Conservation (phyloP, 2,329 filamentous ascomycete genomes). For the Aspergillus thermomutatus region DNA sequence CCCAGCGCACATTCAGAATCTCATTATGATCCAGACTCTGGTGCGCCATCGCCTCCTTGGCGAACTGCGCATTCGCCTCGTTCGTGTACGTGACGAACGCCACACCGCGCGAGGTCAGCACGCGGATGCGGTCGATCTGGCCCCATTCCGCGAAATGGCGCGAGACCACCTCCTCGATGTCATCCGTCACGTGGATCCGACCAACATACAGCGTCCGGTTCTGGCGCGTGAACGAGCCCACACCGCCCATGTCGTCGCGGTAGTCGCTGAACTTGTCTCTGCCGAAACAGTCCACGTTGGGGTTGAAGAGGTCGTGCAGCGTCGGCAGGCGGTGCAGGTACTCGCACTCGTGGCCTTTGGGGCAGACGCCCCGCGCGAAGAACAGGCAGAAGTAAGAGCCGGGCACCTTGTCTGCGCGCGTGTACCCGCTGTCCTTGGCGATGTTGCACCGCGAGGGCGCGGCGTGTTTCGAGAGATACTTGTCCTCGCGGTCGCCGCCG, state of each 20-base stretch:
- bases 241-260: conserved; percentile 95
- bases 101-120: conserved; percentile 84
- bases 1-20: conserved; percentile 94
- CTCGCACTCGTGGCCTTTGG: conserved; percentile 87
- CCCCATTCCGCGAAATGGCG: conserved; percentile 98
- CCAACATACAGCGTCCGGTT: conserved; percentile 94
- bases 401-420: conserved; percentile 68
- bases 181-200: conserved; percentile 89
- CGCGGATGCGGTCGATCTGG: conserved; percentile 80
- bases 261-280: conserved; percentile 92
- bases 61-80: conserved; percentile 84
- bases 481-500: conserved; percentile 90
- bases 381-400: conserved; percentile 91
- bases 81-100: conserved; percentile 94
- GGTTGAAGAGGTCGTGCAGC: conserved; percentile 85
- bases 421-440: conserved; percentile 73
- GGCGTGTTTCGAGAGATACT: conserved; percentile 76
- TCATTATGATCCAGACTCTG: conserved; percentile 89
- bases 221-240: conserved; percentile 88
- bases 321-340: conserved; percentile 87
- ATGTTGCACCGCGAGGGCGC: conserved; percentile 87
- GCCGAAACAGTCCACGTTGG: conserved; percentile 92
- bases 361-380: conserved; percentile 70
- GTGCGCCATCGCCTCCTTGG: conserved; percentile 93
- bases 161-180: conserved; percentile 93